Evolutionary conservation across 2,329 filamentous ascomycete species (phyloP), one percentile per base, ranked within the genome.

Genomic region (Fusarium anguioides): DNA sequence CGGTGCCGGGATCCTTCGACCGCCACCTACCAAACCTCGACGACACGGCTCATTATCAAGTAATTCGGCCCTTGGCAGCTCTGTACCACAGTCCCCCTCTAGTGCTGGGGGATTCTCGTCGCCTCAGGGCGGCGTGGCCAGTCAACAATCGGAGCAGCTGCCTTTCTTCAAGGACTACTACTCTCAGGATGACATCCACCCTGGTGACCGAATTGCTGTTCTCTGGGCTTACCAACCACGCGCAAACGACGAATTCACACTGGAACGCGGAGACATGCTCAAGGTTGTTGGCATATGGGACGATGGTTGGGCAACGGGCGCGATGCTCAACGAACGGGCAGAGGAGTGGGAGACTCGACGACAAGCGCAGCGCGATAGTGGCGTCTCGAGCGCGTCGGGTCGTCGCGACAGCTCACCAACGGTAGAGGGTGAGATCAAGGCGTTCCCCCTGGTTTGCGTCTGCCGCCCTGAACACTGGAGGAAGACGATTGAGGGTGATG

Each of bases 221-320:
- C 86, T 99, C 15, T 99, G 96, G 96, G 95, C 96, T 3, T 99
- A 99, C 78, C 93, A 97, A 72, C 95, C 96, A 31, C 91, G 96
- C 31, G 96, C 96, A 6, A 88, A 89, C 27, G 96, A 99, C 74
- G 96, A 99, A 76, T 98, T 98, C 75, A 85, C 93, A 36, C 84
- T 99, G 35, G 96, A 98, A 74, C 89, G 96, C 59, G 96, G 96
- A 52, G 96, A 99, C 76, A 97, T 99, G 94, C 86, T 99, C 74
- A 98, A 97, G 81, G 90, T 99, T 15, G 91, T 98, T 29, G 96
- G 96, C 64, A 99, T 99, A 70, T 99, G 96, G 96, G 96, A 99
- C 74, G 96, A 99, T 77, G 96, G 96, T 44, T 99, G 96, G 96
- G 96, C 96, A 12, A 99, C 96, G 2, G 96, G 96, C 72, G 86